These are phyloP conservation scores for Hypoxylon crocopeplum DNA, from an alignment of 495 filamentous ascomycete species.

Conservation along the genomic window DNA sequence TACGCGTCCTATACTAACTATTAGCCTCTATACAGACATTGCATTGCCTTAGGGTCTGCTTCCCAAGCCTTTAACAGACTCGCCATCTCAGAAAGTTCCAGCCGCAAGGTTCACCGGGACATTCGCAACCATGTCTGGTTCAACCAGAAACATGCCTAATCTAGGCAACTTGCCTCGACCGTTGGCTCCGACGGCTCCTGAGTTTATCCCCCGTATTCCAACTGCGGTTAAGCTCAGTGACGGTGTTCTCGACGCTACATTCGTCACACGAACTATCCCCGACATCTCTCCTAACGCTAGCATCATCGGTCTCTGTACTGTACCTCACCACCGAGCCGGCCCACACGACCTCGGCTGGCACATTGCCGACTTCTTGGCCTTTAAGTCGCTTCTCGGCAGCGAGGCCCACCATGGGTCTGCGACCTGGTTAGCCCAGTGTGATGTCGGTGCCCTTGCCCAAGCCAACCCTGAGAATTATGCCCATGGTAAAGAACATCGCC, in stretches of 20 bases:
- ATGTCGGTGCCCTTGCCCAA: constrained; percentile 22
- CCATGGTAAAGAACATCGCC: constrained; percentile 19
- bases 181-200: not conserved
- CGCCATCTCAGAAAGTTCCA: no score
- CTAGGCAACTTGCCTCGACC: no score
- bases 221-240: not conserved
- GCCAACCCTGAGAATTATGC: constrained; percentile 21
- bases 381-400: constrained; percentile 42
- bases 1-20: no score
- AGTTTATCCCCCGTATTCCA: not conserved
- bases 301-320: constrained; percentile 44
- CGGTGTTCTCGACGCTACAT: constrained; percentile 27
- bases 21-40: no score
- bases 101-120: no score
- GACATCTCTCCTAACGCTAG: constrained; percentile 36
- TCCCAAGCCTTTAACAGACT: no score
- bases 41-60: no score
- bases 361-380: constrained; percentile 46
- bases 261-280: constrained; percentile 42
- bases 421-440: constrained; percentile 43
- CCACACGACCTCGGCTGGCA: constrained; percentile 46
- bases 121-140: no score
- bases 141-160: no score
- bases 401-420: constrained; percentile 31
- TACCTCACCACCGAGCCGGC: constrained; percentile 35